Percentiles rank a stretch among this genome's conserved stretches.
Conservation (phyloP, 352 stramenopile species). For the Phytophthora cryptogea region DNA sequence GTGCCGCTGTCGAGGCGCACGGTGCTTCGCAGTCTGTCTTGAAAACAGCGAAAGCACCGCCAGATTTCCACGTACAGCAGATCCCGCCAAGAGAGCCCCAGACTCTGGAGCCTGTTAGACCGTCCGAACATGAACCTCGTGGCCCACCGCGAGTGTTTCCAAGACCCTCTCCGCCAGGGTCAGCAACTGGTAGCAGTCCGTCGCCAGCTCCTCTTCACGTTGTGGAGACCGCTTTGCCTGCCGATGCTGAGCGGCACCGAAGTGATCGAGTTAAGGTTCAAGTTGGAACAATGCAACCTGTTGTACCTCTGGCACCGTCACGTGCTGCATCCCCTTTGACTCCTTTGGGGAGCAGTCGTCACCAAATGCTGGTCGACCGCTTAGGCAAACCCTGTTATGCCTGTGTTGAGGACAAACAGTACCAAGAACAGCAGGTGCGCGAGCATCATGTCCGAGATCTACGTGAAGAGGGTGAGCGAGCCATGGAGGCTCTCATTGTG, state of each 20-base stretch:
- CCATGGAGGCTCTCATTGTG: slow-evolving; percentile 66
- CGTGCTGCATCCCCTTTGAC: slow-evolving; percentile 6
- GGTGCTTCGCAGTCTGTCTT: slow-evolving; percentile 8
- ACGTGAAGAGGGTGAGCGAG: slow-evolving; percentile 66
- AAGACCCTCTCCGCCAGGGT: slow-evolving; percentile 2
- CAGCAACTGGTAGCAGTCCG: not conserved
- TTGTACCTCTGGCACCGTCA: slow-evolving; percentile 9
- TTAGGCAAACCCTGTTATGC: slow-evolving; percentile 42
- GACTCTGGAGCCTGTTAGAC: slow-evolving; percentile 15
- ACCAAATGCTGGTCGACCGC: slow-evolving; percentile 59
- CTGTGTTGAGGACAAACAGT: slow-evolving; percentile 43
- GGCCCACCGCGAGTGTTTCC: slow-evolving; percentile 31
- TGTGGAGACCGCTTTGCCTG: slow-evolving; percentile 20
- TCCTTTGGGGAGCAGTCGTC: slow-evolving; percentile 46
- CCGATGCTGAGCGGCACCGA: slow-evolving; percentile 19
- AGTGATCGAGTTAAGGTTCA: slow-evolving; percentile 8
- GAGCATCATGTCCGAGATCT: slow-evolving; percentile 59
- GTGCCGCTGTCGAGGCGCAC: not conserved
- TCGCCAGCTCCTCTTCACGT: slow-evolving; percentile 28
- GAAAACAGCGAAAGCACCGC: slow-evolving; percentile 3
- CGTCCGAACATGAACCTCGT: slow-evolving; percentile 17
- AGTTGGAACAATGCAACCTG: not conserved
- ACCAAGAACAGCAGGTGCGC: slow-evolving; percentile 45
- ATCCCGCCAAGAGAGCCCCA: slow-evolving; percentile 29
- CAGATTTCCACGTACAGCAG: slow-evolving; percentile 28